Evolutionary conservation across 2,329 filamentous ascomycete species (phyloP).

Genomic region (Colletotrichum cereale): DNA sequence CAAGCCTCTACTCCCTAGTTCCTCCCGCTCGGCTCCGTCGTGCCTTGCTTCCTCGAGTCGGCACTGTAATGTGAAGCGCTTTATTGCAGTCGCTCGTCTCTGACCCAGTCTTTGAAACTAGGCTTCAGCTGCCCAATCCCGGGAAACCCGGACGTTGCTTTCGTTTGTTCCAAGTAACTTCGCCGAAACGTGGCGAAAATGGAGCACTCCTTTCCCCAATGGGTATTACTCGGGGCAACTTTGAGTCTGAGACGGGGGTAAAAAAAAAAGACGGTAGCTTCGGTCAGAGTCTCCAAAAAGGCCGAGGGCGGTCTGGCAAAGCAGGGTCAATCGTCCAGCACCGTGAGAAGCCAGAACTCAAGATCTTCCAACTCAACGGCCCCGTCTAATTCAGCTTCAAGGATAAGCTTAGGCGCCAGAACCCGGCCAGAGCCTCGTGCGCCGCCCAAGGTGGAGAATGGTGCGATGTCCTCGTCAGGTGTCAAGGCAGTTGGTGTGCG

Average conservation of each 20-base stretch:
- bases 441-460: constrained; percentile 22
- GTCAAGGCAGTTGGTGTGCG: constrained; percentile 8
- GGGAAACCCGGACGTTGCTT: constrained; percentile 24
- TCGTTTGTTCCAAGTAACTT: constrained; percentile 12
- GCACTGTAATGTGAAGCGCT: constrained; percentile 1
- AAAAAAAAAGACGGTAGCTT: constrained; percentile 1
- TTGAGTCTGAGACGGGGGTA: constrained; percentile 14
- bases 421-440: constrained; percentile 26
- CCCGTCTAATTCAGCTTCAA: constrained; percentile 2
- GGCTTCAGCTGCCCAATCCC: constrained; percentile 22
- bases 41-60: constrained; percentile 13
- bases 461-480: constrained; percentile 16
- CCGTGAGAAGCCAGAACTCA: neutral
- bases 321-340: neutral
- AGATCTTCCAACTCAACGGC: neutral
- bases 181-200: constrained; percentile 19
- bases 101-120: constrained; percentile 12
- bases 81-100: neutral
- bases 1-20: constrained; percentile 8
- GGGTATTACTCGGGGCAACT: constrained; percentile 29
- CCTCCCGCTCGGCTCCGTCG: constrained; percentile 3
- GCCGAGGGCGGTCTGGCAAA: constrained; percentile 1
- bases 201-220: constrained; percentile 8
- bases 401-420: constrained; percentile 7
- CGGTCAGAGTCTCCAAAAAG: constrained; percentile 12